Conservation (phyloP, 345 rosid genomes). For the Psidium friedrichsthalianum region DNA sequence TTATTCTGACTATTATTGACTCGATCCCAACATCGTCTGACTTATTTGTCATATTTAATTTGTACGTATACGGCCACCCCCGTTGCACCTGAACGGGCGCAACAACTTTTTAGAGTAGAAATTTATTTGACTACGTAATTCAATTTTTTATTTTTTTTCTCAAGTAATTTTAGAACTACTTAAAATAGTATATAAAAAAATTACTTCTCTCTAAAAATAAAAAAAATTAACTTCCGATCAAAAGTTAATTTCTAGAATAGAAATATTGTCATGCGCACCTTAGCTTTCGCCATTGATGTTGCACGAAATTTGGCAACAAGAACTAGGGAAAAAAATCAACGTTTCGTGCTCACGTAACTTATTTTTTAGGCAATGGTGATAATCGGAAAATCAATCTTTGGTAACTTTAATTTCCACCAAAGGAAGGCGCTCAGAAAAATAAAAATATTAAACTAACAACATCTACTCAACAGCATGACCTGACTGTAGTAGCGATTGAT, state of each 20-base stretch:
- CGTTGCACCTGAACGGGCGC: background rate
- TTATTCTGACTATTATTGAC: background rate
- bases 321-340: background rate
- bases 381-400: background rate
- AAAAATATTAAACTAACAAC: background rate
- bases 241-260: rapidly evolving
- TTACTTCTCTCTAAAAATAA: no score
- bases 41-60: background rate
- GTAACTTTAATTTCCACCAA: background rate
- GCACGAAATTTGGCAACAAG: background rate
- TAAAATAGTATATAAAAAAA: no score
- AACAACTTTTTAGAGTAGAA: no score
- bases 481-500: background rate
- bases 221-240: no score
- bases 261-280: background rate
- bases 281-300: background rate
- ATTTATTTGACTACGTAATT: no score
- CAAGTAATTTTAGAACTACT: no score
- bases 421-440: background rate
- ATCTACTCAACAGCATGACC: background rate
- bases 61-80: background rate
- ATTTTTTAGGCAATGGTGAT: background rate
- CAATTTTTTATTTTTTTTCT: no score
- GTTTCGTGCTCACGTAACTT: background rate
- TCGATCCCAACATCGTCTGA: background rate